Evolutionary conservation across 805 yeast species (phyloP).

Genomic region (Metschnikowia santaceciliae): DNA sequence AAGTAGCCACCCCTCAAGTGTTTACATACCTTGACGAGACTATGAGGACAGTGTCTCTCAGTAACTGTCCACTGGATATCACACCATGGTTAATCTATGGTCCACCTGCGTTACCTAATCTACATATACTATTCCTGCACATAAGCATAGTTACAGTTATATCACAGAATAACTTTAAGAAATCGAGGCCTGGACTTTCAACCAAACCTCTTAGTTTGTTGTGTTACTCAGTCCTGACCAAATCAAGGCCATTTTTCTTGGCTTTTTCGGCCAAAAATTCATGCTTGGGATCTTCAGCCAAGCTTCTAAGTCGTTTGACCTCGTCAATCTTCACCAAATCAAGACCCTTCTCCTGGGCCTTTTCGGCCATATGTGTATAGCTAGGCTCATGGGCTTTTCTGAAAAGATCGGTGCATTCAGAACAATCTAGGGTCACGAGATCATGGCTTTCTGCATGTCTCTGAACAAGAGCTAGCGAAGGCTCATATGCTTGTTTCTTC

Average conservation of each 20-base stretch:
- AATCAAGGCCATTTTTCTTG: not conserved
- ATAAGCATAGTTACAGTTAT: too few relatives aligned
- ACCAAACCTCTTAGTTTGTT: conserved; percentile 1
- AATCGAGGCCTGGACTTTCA: conserved; percentile 4
- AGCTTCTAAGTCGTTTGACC: not conserved
- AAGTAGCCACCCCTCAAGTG: too few relatives aligned
- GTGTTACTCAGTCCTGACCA: conserved; percentile 7
- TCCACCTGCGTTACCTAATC: too few relatives aligned
- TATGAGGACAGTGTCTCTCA: too few relatives aligned
- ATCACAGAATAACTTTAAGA: not conserved
- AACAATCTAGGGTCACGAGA: conserved; percentile 26
- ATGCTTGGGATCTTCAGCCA: conserved; percentile 6
- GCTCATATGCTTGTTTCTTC: conserved; percentile 13
- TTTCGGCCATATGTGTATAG: conserved; percentile 14
- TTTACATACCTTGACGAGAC: too few relatives aligned
- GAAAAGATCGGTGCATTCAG: conserved; percentile 31
- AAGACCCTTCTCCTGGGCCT: conserved; percentile 13
- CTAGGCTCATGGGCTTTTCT: conserved; percentile 32
- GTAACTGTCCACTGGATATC: too few relatives aligned
- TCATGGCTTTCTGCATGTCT: conserved; percentile 30
- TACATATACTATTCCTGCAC: too few relatives aligned
- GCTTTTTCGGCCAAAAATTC: conserved; percentile 10
- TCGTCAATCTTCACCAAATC: conserved; percentile 10
- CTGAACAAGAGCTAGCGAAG: conserved; percentile 30
- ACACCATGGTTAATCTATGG: too few relatives aligned